A percentile compares a stretch with the other conserved stretches of the same genome.
phyloP scores from a whole-genome alignment of 805 yeast genomes.

The Metschnikowia proteae region DNA sequence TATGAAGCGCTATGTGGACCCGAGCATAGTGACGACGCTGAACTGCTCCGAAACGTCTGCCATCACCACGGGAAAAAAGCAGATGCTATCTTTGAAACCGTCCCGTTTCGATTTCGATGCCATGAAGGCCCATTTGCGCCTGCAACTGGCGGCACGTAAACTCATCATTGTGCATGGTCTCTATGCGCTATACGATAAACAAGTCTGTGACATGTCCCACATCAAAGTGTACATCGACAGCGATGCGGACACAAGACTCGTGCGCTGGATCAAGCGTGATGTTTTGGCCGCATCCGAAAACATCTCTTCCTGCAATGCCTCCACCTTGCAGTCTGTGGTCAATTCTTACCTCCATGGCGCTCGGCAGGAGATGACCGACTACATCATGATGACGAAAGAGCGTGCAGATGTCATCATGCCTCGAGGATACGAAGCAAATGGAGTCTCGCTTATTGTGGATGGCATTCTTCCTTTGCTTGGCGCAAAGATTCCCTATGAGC shows the following conservation, averaged over 20 bases:
- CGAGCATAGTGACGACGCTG: constrained; percentile 15
- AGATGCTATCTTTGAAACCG: constrained; percentile 31
- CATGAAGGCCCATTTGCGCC: constrained; percentile 20
- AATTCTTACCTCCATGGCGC: constrained; percentile 51
- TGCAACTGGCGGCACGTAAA: constrained; percentile 22
- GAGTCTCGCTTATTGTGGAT: constrained; percentile 58
- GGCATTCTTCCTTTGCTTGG: constrained; percentile 48
- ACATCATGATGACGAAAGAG: constrained; percentile 64
- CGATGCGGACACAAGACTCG: constrained; percentile 79
- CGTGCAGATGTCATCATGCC: constrained; percentile 74
- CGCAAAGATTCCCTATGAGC: constrained; percentile 13
- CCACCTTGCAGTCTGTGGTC: constrained; percentile 35
- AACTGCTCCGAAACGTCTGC: constrained; percentile 22
- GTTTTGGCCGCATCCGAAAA: constrained; percentile 15
- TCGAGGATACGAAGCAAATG: constrained; percentile 58
- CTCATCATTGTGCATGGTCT: constrained; percentile 62
- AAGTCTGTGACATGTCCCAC: constrained; percentile 51
- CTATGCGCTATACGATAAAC: constrained; percentile 68
- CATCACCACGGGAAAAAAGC: constrained; percentile 23
- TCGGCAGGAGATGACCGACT: constrained; percentile 64
- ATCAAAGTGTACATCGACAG: constrained; percentile 75
- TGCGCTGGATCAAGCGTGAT: constrained; percentile 65
- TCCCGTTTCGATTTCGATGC: constrained; percentile 38
- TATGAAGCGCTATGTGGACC: constrained; percentile 38
- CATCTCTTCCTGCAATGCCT: not conserved